These are phyloP conservation scores for Tolypocladium ophioglossoides DNA, from an alignment of 2,329 filamentous ascomycete species.

Conservation along the genomic window DNA sequence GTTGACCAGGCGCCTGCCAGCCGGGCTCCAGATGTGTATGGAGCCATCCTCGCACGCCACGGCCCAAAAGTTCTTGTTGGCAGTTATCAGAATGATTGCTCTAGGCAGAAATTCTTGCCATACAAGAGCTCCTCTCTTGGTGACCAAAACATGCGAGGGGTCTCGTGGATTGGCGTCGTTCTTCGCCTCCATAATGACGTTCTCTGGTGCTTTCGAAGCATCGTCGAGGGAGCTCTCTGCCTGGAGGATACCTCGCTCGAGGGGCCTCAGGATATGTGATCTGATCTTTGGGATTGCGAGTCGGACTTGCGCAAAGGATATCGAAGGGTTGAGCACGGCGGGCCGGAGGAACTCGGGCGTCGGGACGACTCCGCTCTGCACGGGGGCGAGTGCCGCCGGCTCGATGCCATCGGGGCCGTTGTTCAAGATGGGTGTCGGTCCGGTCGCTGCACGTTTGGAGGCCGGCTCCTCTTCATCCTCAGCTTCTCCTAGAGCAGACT, in stretches of 20 bases:
- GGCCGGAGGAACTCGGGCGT: slow-evolving; percentile 81
- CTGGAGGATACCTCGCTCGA: slow-evolving; percentile 55
- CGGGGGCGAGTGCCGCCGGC: slow-evolving; percentile 54
- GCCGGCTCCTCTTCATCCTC: slow-evolving; percentile 60
- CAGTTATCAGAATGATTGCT: slow-evolving; percentile 80
- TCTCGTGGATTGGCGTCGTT: slow-evolving; percentile 73
- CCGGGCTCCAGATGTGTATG: slow-evolving; percentile 84
- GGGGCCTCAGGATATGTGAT: slow-evolving; percentile 68
- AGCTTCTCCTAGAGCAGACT: slow-evolving; percentile 59
- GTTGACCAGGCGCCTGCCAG: slow-evolving; percentile 75
- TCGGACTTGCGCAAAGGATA: slow-evolving; percentile 73
- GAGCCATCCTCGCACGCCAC: slow-evolving; percentile 89
- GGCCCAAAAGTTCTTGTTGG: slow-evolving; percentile 84
- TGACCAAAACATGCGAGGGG: slow-evolving; percentile 73
- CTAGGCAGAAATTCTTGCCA: slow-evolving; percentile 94
- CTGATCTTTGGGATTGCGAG: slow-evolving; percentile 82
- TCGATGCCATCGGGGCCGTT: slow-evolving; percentile 72
- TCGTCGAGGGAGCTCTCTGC: slow-evolving; percentile 45
- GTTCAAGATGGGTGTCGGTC: slow-evolving; percentile 62
- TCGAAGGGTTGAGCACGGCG: slow-evolving; percentile 72
- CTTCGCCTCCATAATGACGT: slow-evolving; percentile 75
- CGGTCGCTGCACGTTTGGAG: slow-evolving; percentile 46
- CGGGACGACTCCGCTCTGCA: slow-evolving; percentile 49
- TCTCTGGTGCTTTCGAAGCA: slow-evolving; percentile 53
- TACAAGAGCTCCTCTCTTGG: slow-evolving; percentile 66